Evolutionary conservation across 768 basidiomycete species (phyloP), one percentile per base, ranked within the genome.

Genomic region (Russula emetica): DNA sequence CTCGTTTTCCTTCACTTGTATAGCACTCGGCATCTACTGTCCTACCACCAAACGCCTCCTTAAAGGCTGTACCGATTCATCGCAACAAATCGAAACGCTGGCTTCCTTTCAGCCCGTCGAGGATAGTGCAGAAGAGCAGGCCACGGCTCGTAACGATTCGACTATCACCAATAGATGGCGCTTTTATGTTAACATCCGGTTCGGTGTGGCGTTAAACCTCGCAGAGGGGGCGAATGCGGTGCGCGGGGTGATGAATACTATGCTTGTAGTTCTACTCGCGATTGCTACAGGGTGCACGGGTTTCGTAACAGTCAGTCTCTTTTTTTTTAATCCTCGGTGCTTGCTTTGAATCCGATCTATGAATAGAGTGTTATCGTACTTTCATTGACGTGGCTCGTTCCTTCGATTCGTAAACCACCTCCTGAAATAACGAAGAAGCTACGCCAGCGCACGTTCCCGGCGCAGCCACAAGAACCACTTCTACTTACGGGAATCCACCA

Each of bases 1-100:
- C 38, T 66, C 64, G 38, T 50, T 66, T 51, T 66, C 65, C 14
- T 51, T 60, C 38, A 62, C 65, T 16, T 68, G 64, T 58, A 50
- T 62, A 30, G 50, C 55, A 14, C 64, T 68, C 36, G 42, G 57
- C 36, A 30, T 66, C 28, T 67, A 58, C n/a, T 59, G 55, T 52
- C 60, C 54, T 9, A 61, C 55, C 45, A 57, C 59, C 10, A 34
- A 44, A 13, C 60, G 45, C 38, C 34, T 58, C 47, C 38, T 55
- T 36, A 51, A 11, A 26, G 47, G 13, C 45, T n/a, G 55, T 44
- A 38, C 55, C 38, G 30, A 64, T 58, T 32, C 61, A 52, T 18
- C 55, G 13, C 52, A n/a, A 11, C 62, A 55, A 24, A 30, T 30
- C 28, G 16, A 26, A 55, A 51, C 62, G 9, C 62, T 59, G 66